Conservation (phyloP, 2,329 filamentous ascomycete genomes). For the Cordyceps cicadae region DNA sequence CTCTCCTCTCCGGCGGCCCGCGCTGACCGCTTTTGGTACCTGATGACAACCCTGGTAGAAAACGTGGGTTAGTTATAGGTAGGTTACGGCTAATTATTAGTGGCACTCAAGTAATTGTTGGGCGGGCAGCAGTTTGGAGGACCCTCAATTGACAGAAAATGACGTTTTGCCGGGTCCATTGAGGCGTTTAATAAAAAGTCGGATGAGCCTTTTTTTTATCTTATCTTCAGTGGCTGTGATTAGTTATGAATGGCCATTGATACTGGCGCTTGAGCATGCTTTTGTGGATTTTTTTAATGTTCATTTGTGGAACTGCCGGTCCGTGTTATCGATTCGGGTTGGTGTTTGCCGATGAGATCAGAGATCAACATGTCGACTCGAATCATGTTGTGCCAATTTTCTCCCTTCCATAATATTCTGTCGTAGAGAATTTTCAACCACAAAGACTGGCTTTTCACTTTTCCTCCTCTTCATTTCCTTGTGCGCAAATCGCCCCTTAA, state of each 20-base stretch:
- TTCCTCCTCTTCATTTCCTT: not conserved
- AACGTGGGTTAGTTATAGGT: too few species aligned
- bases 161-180: not conserved
- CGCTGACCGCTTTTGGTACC: not conserved
- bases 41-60: not conserved
- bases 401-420: not conserved
- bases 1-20: not conserved
- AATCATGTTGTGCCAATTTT: not conserved
- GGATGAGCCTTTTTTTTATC: not conserved
- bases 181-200: not conserved
- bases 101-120: not conserved
- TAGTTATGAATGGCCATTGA: not conserved
- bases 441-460: not conserved
- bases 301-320: slow-evolving; percentile 11
- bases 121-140: not conserved
- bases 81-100: too few species aligned
- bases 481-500: not conserved
- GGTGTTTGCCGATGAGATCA: not conserved
- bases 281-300: slow-evolving; percentile 4
- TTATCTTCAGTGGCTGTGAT: not conserved
- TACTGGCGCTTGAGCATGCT: not conserved
- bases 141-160: not conserved
- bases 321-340: not conserved
- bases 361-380: not conserved
- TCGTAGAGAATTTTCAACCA: not conserved